Conservation (phyloP, 2,329 filamentous ascomycete species). For the Beauveria medogensis region DNA sequence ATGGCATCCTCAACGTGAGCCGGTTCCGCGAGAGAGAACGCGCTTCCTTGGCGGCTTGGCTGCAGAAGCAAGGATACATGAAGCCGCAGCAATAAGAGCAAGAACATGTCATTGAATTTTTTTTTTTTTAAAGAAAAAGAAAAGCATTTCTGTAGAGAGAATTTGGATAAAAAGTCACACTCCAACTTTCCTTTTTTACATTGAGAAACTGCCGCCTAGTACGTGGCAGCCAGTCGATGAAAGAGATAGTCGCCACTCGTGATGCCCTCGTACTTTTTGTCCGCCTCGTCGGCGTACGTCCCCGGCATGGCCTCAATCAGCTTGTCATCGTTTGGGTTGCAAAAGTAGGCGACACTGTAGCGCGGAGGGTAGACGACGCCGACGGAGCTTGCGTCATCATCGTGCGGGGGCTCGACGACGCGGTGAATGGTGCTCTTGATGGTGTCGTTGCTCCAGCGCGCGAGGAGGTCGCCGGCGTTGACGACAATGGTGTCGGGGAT, state of each 20-base stretch:
- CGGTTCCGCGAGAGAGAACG: slow-evolving; percentile 5
- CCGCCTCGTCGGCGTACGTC: slow-evolving; percentile 54
- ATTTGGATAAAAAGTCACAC: neutral
- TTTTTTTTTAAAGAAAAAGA: neutral
- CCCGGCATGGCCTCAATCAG: slow-evolving; percentile 75
- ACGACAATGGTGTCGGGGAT: slow-evolving; percentile 77
- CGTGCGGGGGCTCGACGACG: slow-evolving; percentile 73
- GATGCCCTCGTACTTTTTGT: slow-evolving; percentile 73
- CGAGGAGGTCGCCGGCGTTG: slow-evolving; percentile 81
- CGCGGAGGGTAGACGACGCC: slow-evolving; percentile 55
- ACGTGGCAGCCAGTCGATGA: slow-evolving; percentile 68
- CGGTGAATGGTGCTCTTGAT: slow-evolving; percentile 88
- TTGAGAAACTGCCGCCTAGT: slow-evolving; percentile 30
- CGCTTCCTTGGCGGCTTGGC: neutral
- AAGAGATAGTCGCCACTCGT: slow-evolving; percentile 76
- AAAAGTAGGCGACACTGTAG: slow-evolving; percentile 72
- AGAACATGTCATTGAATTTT: neutral
- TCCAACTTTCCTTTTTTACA: neutral
- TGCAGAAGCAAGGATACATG: neutral
- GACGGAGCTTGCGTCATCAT: slow-evolving; percentile 17
- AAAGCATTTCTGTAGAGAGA: neutral
- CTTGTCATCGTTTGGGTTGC: slow-evolving; percentile 63
- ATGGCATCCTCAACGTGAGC: slow-evolving; percentile 29
- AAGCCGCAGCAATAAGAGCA: neutral
- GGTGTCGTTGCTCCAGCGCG: slow-evolving; percentile 82